phyloP scores from a whole-genome alignment of 2,329 filamentous ascomycete species.

The Aureobasidium sp. region DNA sequence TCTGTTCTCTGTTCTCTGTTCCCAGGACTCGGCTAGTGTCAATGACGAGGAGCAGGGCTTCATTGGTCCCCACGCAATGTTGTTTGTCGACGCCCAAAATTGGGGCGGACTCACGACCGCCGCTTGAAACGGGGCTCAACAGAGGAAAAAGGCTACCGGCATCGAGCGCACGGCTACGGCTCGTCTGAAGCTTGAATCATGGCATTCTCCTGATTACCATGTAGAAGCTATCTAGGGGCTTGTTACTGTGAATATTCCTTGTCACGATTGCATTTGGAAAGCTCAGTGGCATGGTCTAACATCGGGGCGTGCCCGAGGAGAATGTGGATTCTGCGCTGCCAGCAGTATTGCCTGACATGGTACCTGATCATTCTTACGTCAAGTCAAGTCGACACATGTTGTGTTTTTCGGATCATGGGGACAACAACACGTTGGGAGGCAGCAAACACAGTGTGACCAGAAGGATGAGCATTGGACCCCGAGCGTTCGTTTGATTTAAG shows the following conservation, averaged over 20 bases:
- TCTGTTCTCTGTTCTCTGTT: neutral
- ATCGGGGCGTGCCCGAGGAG: neutral
- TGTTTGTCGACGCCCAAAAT: neutral
- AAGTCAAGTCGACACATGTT: neutral
- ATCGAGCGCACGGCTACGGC: neutral
- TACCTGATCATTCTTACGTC: neutral
- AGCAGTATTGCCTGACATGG: neutral
- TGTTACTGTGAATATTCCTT: neutral
- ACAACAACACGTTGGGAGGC: neutral
- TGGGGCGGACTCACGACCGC: neutral
- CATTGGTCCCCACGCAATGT: neutral
- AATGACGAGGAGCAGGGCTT: neutral
- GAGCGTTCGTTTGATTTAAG: neutral
- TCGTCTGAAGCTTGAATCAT: neutral
- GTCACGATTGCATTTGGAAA: neutral
- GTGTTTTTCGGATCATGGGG: neutral
- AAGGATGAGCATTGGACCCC: neutral
- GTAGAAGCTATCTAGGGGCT: neutral
- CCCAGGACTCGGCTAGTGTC: neutral
- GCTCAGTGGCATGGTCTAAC: neutral
- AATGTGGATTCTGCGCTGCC: neutral
- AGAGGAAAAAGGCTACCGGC: neutral
- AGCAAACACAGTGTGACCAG: neutral
- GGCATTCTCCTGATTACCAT: neutral
- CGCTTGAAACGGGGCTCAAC: neutral